phyloP scores from a whole-genome alignment of 495 filamentous ascomycete genomes.

The Hyphodiscus hymeniophilus region DNA sequence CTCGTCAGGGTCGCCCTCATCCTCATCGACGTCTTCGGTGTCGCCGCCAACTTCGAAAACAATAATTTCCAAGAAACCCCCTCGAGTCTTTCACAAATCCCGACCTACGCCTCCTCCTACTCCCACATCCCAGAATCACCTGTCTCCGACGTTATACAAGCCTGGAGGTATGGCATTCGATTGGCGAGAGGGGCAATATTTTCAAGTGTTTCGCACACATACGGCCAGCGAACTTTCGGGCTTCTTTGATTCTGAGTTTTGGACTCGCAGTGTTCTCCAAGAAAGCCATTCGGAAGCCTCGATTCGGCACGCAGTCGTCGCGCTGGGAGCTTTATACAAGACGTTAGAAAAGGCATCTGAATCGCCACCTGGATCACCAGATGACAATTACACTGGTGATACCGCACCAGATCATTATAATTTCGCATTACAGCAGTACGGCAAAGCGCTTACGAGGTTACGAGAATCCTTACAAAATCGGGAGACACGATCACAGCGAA shows the following conservation, averaged over 20 bases:
- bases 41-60: constrained; percentile 1
- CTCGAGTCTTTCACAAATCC: constrained; percentile 16
- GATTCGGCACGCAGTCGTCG: constrained; percentile 58
- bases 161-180: constrained; percentile 15
- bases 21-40: not conserved
- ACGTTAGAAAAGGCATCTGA: constrained; percentile 42
- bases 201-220: constrained; percentile 50
- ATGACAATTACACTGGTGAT: constrained; percentile 40
- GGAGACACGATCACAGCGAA: constrained; percentile 18
- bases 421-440: constrained; percentile 21
- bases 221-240: constrained; percentile 52
- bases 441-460: constrained; percentile 17
- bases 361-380: constrained; percentile 41
- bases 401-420: constrained; percentile 28
- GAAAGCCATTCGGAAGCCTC: constrained; percentile 52
- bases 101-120: constrained; percentile 29
- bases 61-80: constrained; percentile 2
- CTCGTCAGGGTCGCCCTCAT: constrained; percentile 11
- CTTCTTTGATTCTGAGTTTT: constrained; percentile 55
- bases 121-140: constrained; percentile 12
- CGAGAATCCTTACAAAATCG: constrained; percentile 18
- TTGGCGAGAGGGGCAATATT: constrained; percentile 44
- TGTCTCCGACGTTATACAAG: constrained; percentile 11
- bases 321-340: constrained; percentile 55
- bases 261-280: constrained; percentile 48